Conservation (phyloP, 2,329 filamentous ascomycete species). For the Lachnum nothofagi region DNA sequence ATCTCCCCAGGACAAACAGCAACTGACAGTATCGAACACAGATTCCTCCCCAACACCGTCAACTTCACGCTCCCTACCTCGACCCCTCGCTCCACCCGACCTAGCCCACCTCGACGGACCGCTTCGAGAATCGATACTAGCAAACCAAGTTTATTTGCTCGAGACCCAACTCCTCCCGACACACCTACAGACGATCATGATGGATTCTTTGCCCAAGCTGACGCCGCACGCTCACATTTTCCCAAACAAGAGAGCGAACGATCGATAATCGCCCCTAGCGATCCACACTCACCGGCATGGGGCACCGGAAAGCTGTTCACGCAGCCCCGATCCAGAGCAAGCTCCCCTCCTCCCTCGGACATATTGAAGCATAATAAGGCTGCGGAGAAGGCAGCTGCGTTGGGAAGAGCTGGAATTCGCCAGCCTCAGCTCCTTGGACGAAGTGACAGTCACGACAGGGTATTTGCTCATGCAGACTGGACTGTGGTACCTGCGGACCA, state of each 20-base stretch:
- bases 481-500: slow-evolving; percentile 78
- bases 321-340: slow-evolving; percentile 72
- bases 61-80: slow-evolving; percentile 68
- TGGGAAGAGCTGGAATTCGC: slow-evolving; percentile 52
- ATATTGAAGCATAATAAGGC: slow-evolving; percentile 64
- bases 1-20: background rate
- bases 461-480: slow-evolving; percentile 77
- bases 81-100: slow-evolving; percentile 36
- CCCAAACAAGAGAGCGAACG: slow-evolving; percentile 43
- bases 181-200: slow-evolving; percentile 36
- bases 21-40: slow-evolving; percentile 37
- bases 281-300: slow-evolving; percentile 73
- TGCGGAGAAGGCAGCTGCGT: slow-evolving; percentile 52
- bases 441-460: slow-evolving; percentile 61
- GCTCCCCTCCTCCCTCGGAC: slow-evolving; percentile 67
- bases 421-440: slow-evolving; percentile 49
- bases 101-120: slow-evolving; percentile 31
- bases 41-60: slow-evolving; percentile 87
- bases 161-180: slow-evolving; percentile 31
- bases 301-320: slow-evolving; percentile 41
- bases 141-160: slow-evolving; percentile 34
- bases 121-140: slow-evolving; percentile 50
- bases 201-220: slow-evolving; percentile 53
- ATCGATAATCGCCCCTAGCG: slow-evolving; percentile 59
- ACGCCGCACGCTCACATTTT: slow-evolving; percentile 52